phyloP scores from a whole-genome alignment of 306 rosid genomes.

The Citrullus colocynthis region DNA sequence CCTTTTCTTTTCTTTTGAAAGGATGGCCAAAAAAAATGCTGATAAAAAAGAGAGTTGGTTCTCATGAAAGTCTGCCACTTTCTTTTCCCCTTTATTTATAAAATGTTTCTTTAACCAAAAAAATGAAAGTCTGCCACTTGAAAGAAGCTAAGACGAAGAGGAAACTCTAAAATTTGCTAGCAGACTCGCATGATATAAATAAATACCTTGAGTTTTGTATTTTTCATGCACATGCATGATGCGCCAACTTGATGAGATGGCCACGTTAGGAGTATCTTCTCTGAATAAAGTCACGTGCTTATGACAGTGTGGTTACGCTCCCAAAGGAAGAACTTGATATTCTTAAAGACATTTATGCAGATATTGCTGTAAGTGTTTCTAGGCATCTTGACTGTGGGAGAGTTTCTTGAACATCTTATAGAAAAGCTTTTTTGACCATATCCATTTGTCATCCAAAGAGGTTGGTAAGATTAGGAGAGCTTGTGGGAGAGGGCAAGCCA shows the following conservation, averaged over 20 bases:
- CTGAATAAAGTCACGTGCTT: not conserved
- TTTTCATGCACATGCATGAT: not conserved
- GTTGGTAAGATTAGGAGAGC: not conserved
- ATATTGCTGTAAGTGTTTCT: not conserved
- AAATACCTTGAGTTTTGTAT: not conserved
- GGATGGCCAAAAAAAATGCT: no score
- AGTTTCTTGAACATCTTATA: not conserved
- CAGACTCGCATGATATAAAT: not conserved
- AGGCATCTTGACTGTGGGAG: not conserved
- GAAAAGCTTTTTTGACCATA: not conserved
- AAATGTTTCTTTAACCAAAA: no score
- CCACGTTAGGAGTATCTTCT: not conserved
- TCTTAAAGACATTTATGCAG: not conserved
- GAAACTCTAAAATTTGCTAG: not conserved
- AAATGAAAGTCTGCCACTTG: not conserved
- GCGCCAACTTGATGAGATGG: not conserved
- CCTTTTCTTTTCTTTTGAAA: no score
- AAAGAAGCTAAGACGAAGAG: not conserved
- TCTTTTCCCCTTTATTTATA: no score
- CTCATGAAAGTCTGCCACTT: not conserved
- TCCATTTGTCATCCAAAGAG: not conserved
- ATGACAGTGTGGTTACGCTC: not conserved
- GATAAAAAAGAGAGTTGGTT: no score
- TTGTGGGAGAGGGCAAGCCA: not conserved
- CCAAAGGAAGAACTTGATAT: not conserved